A percentile compares a stretch with the other conserved stretches of the same genome.
phyloP scores from a whole-genome alignment of 2,329 filamentous ascomycete genomes.

The Sphaerostilbella broomeana region DNA sequence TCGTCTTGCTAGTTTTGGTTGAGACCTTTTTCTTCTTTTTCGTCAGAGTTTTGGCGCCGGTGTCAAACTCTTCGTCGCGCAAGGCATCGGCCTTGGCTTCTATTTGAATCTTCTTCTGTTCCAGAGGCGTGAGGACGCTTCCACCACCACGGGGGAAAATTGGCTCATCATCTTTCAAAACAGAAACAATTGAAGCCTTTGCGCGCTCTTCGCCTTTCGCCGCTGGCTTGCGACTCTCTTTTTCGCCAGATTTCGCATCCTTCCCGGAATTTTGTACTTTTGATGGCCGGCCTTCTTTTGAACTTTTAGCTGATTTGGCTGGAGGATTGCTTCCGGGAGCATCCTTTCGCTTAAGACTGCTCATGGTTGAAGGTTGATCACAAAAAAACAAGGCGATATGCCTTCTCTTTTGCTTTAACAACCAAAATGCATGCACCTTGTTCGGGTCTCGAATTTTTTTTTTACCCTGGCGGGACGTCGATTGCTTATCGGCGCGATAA shows the following conservation, averaged over 20 bases:
- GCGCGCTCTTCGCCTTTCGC: constrained; percentile 22
- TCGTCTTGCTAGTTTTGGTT: constrained; percentile 44
- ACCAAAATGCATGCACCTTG: constrained; percentile 5
- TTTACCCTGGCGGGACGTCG: constrained; percentile 23
- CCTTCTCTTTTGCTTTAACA: constrained; percentile 8
- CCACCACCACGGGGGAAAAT: constrained; percentile 90
- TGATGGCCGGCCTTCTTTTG: constrained; percentile 40
- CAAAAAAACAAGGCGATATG: constrained; percentile 10
- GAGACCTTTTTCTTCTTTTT: constrained; percentile 55
- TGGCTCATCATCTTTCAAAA: constrained; percentile 70
- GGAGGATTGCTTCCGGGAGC: constrained; percentile 45
- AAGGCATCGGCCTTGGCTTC: constrained; percentile 88
- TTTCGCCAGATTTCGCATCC: constrained; percentile 23
- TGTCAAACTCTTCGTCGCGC: constrained; percentile 69
- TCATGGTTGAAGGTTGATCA: constrained; percentile 38
- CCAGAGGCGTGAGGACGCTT: constrained; percentile 82
- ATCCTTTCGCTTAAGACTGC: constrained; percentile 52
- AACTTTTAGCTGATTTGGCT: constrained; percentile 42
- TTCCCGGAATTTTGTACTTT: constrained; percentile 35
- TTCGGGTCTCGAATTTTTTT: constrained; percentile 22
- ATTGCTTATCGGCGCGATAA: constrained; percentile 19
- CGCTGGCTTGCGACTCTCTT: constrained; percentile 28
- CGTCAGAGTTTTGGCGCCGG: constrained; percentile 36
- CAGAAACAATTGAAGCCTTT: constrained; percentile 35
- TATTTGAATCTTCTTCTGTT: constrained; percentile 93